A percentile compares a stretch with the other conserved stretches of the same genome.
These are phyloP conservation scores for Trichosporon coremiiforme DNA, from an alignment of 1,284 basidiomycete species.

Conservation along the genomic window DNA sequence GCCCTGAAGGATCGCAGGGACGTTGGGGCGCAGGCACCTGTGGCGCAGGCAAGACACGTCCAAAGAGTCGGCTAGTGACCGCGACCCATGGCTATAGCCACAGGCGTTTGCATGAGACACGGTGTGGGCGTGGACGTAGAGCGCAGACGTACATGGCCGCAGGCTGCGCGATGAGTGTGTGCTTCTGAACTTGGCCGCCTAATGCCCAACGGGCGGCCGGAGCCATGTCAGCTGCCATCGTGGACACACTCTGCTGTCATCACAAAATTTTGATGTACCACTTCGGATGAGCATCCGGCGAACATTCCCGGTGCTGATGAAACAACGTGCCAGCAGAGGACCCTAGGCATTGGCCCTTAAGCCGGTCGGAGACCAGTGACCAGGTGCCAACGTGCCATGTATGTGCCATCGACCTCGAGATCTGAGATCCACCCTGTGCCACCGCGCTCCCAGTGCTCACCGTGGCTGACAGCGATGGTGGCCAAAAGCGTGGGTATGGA, in stretches of 20 bases:
- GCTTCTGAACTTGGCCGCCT: too few relatives aligned
- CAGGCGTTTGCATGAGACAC: not conserved
- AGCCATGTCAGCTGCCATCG: not conserved
- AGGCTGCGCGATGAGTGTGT: too few relatives aligned
- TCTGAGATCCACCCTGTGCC: slow-evolving; percentile 2
- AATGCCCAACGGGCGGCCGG: not conserved
- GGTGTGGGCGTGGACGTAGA: not conserved
- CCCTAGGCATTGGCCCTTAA: not conserved
- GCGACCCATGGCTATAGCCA: not conserved
- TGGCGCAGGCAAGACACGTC: not conserved
- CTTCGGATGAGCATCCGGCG: not conserved
- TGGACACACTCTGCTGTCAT: not conserved
- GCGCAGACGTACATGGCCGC: too few relatives aligned
- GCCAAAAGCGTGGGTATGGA: too few relatives aligned
- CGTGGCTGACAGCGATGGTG: not conserved
- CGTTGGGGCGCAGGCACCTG: not conserved
- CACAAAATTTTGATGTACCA: not conserved
- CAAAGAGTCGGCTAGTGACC: not conserved
- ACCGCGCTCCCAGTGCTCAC: not conserved
- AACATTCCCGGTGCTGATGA: not conserved
- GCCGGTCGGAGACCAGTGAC: not conserved
- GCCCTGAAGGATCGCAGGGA: not conserved
- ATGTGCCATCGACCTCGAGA: not conserved
- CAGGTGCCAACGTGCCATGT: not conserved
- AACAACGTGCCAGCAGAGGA: not conserved